Base-by-base conservation (phyloP, 176 grass and related monocot genomes). In the Dendrocalamus sinicus region DNA sequence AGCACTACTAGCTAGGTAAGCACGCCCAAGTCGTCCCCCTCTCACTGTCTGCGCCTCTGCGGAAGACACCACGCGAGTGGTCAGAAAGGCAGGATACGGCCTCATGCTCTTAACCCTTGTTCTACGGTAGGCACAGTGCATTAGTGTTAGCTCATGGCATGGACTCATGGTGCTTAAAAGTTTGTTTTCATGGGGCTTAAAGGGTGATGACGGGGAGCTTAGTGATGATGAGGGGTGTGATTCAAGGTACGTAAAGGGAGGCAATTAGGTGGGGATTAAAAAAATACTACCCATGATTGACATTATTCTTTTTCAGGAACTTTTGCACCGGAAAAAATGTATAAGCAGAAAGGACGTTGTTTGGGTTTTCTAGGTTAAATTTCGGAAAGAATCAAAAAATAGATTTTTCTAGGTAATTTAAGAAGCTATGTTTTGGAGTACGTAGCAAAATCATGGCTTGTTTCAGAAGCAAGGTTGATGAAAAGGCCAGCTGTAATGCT, bases 151-250 rank as follows among this genome's bases (percentile, higher is more conserved):
- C 57, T 78, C 84, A 10, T 77, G 59, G 22, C 69, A 59, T 41
- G 55, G 4, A 24, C 22, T 12, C 22, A 8, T 76, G 88, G 48
- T 72, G 23, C 60, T 45, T 22, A 11, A 84, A 69, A 83, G 51
- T 39, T 76, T 59, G 51, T 58, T 81, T 81, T 50, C 20, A 54
- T 53, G 51, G 41, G 66, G 40, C 4, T 58, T 45, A 71, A 86
- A 82, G 66, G 65, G 78, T 39, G 78, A 71, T 76, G 62, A 70
- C 64, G 39, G 39, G 45, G 26, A 16, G 85, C 59, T 87, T 75
- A 63, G 81, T 61, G 85, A 80, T 80, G 81, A 87, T 87, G 72
- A 85, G 54, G 76, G 85, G 81, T 88, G 85, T 35, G 89, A 81
- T 74, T 54, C 81, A 91, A 88, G 85, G 83, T 60, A 83, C 60